phyloP scores from a whole-genome alignment of 2,329 filamentous ascomycete genomes.

The Coniochaeta sp. region DNA sequence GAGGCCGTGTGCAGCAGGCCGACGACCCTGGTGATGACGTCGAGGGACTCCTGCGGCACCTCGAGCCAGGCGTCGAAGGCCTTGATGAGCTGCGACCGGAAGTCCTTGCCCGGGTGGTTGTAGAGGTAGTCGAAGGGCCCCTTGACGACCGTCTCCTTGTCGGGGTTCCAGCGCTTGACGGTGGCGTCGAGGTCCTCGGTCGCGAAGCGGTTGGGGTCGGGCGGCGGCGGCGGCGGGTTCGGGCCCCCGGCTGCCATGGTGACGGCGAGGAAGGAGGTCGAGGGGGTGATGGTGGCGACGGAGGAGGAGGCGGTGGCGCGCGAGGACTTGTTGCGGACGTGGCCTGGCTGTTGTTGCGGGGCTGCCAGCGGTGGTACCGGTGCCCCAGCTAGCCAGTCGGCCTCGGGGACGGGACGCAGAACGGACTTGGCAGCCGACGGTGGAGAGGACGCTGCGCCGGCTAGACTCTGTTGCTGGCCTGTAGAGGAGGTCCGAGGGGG shows the following conservation, averaged over 20 bases:
- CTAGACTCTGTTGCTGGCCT: constrained; percentile 27
- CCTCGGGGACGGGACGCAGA: constrained; percentile 51
- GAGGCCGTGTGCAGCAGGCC: constrained; percentile 84
- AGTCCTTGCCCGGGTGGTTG: constrained; percentile 75
- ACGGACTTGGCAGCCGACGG: constrained; percentile 28
- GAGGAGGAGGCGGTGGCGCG: constrained; percentile 23
- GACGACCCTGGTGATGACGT: constrained; percentile 70
- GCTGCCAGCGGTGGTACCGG: neutral
- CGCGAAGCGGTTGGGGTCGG: constrained; percentile 45
- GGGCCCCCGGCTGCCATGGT: constrained; percentile 20
- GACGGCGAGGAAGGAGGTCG: constrained; percentile 20
- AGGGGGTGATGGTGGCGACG: constrained; percentile 12
- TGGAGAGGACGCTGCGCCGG: constrained; percentile 10
- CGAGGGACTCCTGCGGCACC: constrained; percentile 62
- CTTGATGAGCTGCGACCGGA: constrained; percentile 70
- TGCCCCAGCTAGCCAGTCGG: constrained; percentile 48
- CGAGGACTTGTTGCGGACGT: constrained; percentile 9
- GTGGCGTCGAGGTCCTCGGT: constrained; percentile 48
- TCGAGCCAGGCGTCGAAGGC: constrained; percentile 77
- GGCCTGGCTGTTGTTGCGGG: constrained; percentile 1
- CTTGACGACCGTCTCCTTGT: constrained; percentile 71
- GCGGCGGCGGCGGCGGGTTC: constrained; percentile 26
- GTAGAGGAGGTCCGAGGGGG: constrained; percentile 68
- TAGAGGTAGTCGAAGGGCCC: constrained; percentile 78
- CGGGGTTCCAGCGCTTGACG: constrained; percentile 53